phyloP scores from a whole-genome alignment of 495 filamentous ascomycete species.

The Aspergillus nidulans region DNA sequence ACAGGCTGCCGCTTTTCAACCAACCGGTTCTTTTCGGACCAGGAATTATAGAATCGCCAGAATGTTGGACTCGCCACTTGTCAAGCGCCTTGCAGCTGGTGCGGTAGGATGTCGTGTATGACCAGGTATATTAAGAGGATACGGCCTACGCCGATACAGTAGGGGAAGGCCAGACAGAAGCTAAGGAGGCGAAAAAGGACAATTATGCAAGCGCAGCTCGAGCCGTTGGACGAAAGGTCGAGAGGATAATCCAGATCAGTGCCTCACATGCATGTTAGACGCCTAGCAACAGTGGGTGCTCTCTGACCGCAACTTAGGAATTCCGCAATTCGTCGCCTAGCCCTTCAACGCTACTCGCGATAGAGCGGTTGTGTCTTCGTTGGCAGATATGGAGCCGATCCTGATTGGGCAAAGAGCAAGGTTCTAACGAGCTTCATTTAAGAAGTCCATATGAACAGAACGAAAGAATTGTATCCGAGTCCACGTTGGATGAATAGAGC shows the following conservation, averaged over 20 bases:
- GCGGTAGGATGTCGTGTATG: not conserved
- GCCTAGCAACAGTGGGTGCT: not conserved
- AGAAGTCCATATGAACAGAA: not conserved
- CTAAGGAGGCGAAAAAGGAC: not conserved
- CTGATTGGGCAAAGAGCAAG: not conserved
- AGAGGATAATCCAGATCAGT: constrained; percentile 4
- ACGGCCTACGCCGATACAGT: not conserved
- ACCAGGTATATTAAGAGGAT: not conserved
- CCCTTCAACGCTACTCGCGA: not conserved
- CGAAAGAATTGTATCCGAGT: not conserved
- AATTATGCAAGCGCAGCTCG: constrained; percentile 9
- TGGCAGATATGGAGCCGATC: not conserved
- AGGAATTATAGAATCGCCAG: too few species aligned
- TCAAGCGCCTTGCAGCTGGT: not conserved
- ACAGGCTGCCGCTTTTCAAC: too few species aligned
- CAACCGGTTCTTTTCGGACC: too few species aligned
- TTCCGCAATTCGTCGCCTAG: not conserved
- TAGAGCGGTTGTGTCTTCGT: not conserved
- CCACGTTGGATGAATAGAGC: not conserved
- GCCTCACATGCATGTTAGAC: not conserved
- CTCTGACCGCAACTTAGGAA: constrained; percentile 1
- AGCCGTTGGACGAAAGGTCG: constrained; percentile 29
- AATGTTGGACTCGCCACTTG: not conserved
- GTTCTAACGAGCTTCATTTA: not conserved
- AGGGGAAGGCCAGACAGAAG: not conserved